phyloP scores from a whole-genome alignment of 371 early-diverging fungal species.

The Umbelopsis sp. region DNA sequence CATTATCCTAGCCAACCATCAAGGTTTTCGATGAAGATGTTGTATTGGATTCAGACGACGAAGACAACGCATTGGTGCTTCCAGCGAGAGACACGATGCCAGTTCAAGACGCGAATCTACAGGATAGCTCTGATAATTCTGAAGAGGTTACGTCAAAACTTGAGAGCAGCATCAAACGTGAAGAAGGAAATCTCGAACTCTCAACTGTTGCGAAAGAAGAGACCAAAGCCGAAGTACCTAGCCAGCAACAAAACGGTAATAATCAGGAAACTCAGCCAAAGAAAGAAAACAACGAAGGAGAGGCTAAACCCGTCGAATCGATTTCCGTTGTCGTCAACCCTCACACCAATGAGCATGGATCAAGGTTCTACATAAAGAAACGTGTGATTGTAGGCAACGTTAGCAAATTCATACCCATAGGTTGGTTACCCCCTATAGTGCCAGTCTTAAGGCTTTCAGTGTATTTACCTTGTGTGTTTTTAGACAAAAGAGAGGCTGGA shows the following conservation, averaged over 20 bases:
- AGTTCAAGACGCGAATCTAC: neutral
- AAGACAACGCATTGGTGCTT: conserved; percentile 1
- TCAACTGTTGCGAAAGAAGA: neutral
- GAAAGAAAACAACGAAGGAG: conserved; percentile 17
- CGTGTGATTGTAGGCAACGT: conserved; percentile 86
- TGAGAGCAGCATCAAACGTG: no score
- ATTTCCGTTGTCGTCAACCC: conserved; percentile 35
- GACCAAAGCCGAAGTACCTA: neutral
- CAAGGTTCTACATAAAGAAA: conserved; percentile 85
- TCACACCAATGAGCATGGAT: conserved; percentile 53
- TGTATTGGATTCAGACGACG: conserved; percentile 58
- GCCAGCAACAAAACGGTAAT: no score
- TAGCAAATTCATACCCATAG: conserved; percentile 70
- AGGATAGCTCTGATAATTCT: neutral
- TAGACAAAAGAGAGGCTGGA: conserved; percentile 65
- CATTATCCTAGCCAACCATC: conserved; percentile 59
- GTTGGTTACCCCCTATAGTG: conserved; percentile 30
- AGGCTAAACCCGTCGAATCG: conserved; percentile 27
- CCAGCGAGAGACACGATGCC: neutral
- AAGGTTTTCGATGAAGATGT: conserved; percentile 76
- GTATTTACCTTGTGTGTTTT: neutral
- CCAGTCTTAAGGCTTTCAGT: neutral
- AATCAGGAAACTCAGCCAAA: neutral
- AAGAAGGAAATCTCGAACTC: no score
- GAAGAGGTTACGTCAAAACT: neutral